Percentiles rank a stretch among this genome's conserved stretches.
Evolutionary conservation across 1,284 basidiomycete genomes (phyloP).

Genomic region (Cutaneotrichosporon cavernicola): DNA sequence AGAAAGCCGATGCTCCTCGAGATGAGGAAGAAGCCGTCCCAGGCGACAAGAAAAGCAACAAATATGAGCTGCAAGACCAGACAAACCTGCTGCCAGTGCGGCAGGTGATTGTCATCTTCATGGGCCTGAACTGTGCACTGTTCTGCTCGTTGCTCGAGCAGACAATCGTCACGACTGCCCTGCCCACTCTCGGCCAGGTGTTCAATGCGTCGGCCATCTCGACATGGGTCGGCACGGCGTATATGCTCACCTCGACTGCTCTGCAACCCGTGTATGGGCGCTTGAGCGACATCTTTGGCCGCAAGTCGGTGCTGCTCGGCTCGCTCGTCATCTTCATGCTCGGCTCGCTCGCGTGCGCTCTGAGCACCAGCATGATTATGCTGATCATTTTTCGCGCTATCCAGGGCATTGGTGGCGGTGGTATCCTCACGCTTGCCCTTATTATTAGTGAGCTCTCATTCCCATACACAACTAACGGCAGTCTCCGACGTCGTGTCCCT

Average conservation of each 20-base stretch:
- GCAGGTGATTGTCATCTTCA: constrained; percentile 63
- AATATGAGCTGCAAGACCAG: constrained; percentile 62
- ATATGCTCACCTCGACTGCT: constrained; percentile 33
- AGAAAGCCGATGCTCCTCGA: not conserved
- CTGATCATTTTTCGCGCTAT: constrained; percentile 64
- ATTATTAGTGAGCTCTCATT: constrained; percentile 25
- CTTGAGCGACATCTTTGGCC: constrained; percentile 71
- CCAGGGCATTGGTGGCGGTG: constrained; percentile 37
- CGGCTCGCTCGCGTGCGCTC: constrained; percentile 55
- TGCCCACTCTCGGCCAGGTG: constrained; percentile 64
- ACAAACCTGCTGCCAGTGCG: constrained; percentile 68
- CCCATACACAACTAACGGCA: not conserved
- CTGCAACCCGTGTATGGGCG: constrained; percentile 66
- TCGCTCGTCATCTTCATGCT: constrained; percentile 63
- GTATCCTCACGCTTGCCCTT: constrained; percentile 37
- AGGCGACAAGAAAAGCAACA: constrained; percentile 29
- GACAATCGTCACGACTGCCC: constrained; percentile 61
- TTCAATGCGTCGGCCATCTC: constrained; percentile 65
- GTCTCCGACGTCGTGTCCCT: constrained; percentile 42
- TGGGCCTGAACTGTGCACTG: constrained; percentile 56
- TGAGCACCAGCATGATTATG: constrained; percentile 61
- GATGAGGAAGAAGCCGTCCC: constrained; percentile 16
- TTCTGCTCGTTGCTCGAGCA: constrained; percentile 60
- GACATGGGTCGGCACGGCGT: constrained; percentile 61
- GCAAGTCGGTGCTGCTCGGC: constrained; percentile 58